phyloP scores from a whole-genome alignment of 768 basidiomycete genomes.

The Bullera alba region DNA sequence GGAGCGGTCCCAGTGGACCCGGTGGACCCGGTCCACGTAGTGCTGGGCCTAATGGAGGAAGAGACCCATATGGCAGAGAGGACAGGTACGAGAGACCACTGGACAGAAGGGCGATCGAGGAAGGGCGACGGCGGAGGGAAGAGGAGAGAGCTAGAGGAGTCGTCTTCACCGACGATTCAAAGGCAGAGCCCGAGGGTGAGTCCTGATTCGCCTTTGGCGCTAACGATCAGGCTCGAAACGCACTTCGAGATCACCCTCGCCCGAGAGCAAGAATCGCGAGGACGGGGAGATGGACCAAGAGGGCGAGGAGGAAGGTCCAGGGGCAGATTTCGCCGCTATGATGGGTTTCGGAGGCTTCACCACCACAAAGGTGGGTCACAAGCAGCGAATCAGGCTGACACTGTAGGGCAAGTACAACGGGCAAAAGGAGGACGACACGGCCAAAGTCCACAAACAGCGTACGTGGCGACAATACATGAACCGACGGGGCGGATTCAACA shows the following conservation, averaged over 20 bases:
- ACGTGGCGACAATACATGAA: slow-evolving; percentile 99
- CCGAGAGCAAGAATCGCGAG: slow-evolving; percentile 44
- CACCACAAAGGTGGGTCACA: slow-evolving; percentile 69
- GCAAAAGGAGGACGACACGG: slow-evolving; percentile 37
- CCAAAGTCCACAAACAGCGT: slow-evolving; percentile 56
- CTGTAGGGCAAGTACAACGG: slow-evolving; percentile 57
- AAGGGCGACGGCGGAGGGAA: slow-evolving; percentile 39
- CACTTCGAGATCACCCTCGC: no score
- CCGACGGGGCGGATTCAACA: slow-evolving; percentile 53
- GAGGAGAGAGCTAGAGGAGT: slow-evolving; percentile 36
- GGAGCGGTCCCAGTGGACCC: no score
- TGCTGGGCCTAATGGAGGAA: no score
- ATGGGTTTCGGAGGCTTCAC: slow-evolving; percentile 89
- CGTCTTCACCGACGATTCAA: no score
- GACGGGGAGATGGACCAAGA: slow-evolving; percentile 44
- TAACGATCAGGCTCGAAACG: no score
- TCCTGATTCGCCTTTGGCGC: no score
- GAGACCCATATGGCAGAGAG: no score
- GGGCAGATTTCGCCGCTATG: slow-evolving; percentile 70
- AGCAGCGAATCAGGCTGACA: slow-evolving; percentile 49
- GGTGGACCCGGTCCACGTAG: no score
- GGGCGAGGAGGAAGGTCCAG: slow-evolving; percentile 41
- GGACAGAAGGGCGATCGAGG: slow-evolving; percentile 42
- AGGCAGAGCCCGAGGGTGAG: no score
- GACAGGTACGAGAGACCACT: slow-evolving; percentile 40